Evolutionary conservation across 2,329 filamentous ascomycete genomes (phyloP), one percentile per base, ranked within the genome.

Genomic region (Alternaria conjuncta): DNA sequence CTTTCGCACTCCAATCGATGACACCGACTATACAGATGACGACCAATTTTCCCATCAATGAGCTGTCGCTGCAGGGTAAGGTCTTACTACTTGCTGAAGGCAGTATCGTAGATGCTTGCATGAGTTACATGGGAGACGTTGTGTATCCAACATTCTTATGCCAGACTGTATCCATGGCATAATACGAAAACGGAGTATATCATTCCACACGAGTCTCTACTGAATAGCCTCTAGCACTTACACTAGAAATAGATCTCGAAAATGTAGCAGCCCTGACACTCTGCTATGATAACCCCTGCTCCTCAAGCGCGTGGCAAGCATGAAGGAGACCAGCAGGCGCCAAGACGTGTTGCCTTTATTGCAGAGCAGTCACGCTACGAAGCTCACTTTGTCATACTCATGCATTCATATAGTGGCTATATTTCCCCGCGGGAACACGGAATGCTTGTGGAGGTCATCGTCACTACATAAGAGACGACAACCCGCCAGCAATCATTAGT

Each of bases 331-430:
- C 60, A 50, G 47, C 57, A 23, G 18, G 50, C 41, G 73, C 73
- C 70, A 74, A 78, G 75, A 30, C 45, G 55, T 68, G 45, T 64
- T 70, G 61, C 32, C 57, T 73, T 73, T 67, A 76, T 75, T 78
- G 66, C 65, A 70, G 64, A 69, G 69, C 73, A 71, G 64, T 69
- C 71, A 73, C 61, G 55, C 64, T 64, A 60, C 66, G 64, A 72
- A 50, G 70, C 67, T 72, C 64, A 69, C 57, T 72, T 61, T 69
- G 61, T 57, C 60, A 64, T 66, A 56, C 55, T 55, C 55, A 63
- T 20, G 25, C 60, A 71, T 63, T 72, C 71, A 76, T 77, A 66
- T 75, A 70, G 50, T 47, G 49, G 64, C 53, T 53, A 66, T 57
- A 73, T 76, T 73, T 71, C 68, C 64, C 67, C 70, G 64, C 64